Evolutionary conservation across 495 filamentous ascomycete species (phyloP).

Genomic region (Cercophora samala): DNA sequence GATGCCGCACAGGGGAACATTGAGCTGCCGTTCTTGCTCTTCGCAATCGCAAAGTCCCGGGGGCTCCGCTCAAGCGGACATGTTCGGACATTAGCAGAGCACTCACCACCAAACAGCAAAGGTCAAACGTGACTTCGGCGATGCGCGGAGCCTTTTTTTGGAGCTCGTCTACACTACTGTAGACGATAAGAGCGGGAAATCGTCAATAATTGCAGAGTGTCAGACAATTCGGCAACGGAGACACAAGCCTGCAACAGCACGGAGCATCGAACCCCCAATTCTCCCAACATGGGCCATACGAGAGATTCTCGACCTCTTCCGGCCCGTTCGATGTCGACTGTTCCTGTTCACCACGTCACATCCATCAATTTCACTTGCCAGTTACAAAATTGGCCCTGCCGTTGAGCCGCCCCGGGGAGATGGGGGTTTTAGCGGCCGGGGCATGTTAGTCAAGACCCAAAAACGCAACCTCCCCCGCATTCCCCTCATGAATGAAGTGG

Average conservation of each 20-base stretch:
- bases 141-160: background rate
- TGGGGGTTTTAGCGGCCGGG: background rate
- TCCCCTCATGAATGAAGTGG: background rate
- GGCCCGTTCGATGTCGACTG: background rate
- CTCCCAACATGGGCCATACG: background rate
- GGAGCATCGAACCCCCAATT: background rate
- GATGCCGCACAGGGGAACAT: constrained; percentile 1
- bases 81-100: constrained; percentile 9
- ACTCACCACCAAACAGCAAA: background rate
- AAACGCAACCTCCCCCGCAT: constrained; percentile 10
- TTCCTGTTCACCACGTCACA: background rate
- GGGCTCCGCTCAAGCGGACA: constrained; percentile 9
- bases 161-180: background rate
- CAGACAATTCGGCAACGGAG: constrained; percentile 1
- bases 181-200: background rate
- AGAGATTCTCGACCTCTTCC: constrained; percentile 5
- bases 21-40: background rate
- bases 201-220: background rate
- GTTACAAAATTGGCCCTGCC: background rate
- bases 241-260: background rate
- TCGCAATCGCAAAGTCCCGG: background rate
- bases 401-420: background rate
- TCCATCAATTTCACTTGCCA: background rate
- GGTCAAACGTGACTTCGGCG: constrained; percentile 4
- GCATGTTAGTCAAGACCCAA: background rate